Conservation (phyloP, 2,329 filamentous ascomycete species). For the Scytalidium sp. region DNA sequence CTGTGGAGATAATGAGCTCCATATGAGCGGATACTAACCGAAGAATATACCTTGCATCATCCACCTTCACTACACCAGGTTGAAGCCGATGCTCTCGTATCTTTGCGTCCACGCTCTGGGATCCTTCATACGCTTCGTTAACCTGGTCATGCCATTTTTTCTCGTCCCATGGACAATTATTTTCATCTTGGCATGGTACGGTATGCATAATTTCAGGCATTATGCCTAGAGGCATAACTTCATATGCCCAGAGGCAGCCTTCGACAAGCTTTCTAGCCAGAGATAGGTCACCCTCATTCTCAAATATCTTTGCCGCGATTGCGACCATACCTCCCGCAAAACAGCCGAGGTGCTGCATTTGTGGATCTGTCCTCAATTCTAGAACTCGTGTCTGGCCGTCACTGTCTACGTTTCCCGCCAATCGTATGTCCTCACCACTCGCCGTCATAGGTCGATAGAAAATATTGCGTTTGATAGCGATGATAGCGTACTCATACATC, state of each 20-base stretch:
- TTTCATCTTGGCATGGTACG: constrained; percentile 4
- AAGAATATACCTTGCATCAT: constrained; percentile 5
- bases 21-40: not conserved
- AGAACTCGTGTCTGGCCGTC: constrained; percentile 43
- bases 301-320: constrained; percentile 59
- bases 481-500: constrained; percentile 39
- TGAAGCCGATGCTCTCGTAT: not conserved
- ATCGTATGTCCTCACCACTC: constrained; percentile 2
- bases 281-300: constrained; percentile 46
- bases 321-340: constrained; percentile 68
- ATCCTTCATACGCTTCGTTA: not conserved
- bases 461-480: constrained; percentile 37
- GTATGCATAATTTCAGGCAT: constrained; percentile 55
- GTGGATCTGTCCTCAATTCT: constrained; percentile 18
- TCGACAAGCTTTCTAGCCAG: constrained; percentile 54
- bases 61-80: constrained; percentile 4
- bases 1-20: not conserved
- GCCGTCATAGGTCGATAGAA: constrained; percentile 36
- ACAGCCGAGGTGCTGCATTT: constrained; percentile 62
- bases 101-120: not conserved
- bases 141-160: constrained; percentile 2
- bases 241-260: constrained; percentile 59
- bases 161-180: constrained; percentile 7
- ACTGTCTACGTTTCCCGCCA: constrained; percentile 1
- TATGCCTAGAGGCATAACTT: constrained; percentile 50